Evolutionary conservation across 257 asterid species (phyloP), one percentile per base, ranked within the genome.

Genomic region (Petunia secreta): DNA sequence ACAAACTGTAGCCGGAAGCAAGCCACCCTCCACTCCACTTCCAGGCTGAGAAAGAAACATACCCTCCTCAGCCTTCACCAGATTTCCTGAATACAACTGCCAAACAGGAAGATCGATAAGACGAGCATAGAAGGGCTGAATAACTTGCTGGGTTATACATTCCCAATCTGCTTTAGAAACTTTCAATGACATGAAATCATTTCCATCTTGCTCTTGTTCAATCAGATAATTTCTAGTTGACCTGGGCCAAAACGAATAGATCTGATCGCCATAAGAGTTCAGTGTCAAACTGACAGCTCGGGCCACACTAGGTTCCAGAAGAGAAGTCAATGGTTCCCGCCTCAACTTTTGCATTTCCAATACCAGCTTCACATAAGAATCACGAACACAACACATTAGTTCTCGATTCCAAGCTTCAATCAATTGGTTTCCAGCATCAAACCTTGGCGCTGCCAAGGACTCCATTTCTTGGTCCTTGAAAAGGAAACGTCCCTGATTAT

Each of bases 1-100:
- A 88, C 97, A 91, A 53, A 95, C 98, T 63, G 95, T 88, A 68
- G 95, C 92, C 46, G 98, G 98, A 38, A 93, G 91, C 88, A 93
- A 84, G 84, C 86, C 88, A 80, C 85, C 97, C 65, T 90, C 98
- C 41, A 91, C 96, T 73, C 95, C 91, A 78, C 73, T 87, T 80
- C 97, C 93, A 90, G 98, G 98, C 81, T 91, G 97, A 54, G 98
- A 89, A 85, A 95, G 98, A 90, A 95, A 95, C 98, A 95, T 95
- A 80, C 98, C 98, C 74, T 95, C 98, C 55, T 91, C 87, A 77
- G 95, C 96, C 93, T 91, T 93, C 59, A 92, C 97, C 77, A 93
- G 89, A 82, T 85, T 93, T 79, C 98, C 98, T 55, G 98, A 95
- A 80, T 89, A 93, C 59, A 95, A 90, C 86, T 91, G 92, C 98